Evolutionary conservation across 768 basidiomycete species (phyloP).

Genomic region (Trichaptum fuscoviolaceum): DNA sequence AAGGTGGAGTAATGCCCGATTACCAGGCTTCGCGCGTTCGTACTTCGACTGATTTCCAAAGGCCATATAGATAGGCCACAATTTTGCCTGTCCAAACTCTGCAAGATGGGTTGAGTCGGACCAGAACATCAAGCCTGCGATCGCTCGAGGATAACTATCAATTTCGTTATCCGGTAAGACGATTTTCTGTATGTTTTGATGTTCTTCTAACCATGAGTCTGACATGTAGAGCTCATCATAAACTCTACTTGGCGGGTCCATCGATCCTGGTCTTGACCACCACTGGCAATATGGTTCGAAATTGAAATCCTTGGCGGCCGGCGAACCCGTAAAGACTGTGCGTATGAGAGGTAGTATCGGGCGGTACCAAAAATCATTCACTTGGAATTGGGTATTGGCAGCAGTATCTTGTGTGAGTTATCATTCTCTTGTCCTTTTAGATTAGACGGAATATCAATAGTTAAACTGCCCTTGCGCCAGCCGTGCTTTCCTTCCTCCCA

Average conservation of each 20-base stretch:
- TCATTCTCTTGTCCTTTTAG: background rate
- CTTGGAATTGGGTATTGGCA: background rate
- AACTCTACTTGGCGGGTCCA: slow-evolving; percentile 1
- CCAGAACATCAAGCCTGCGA: slow-evolving; percentile 20
- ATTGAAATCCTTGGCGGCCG: background rate
- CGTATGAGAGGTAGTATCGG: background rate
- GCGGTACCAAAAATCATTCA: background rate
- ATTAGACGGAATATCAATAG: background rate
- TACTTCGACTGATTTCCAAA: slow-evolving; percentile 14
- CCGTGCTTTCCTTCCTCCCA: background rate
- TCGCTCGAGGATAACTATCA: slow-evolving; percentile 12
- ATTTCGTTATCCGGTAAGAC: slow-evolving; percentile 8
- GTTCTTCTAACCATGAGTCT: slow-evolving; percentile 17
- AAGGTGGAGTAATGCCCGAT: slow-evolving; percentile 17
- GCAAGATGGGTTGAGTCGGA: slow-evolving; percentile 22
- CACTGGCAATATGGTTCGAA: background rate
- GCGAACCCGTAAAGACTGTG: background rate
- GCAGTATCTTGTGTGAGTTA: background rate
- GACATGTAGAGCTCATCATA: slow-evolving; percentile 24
- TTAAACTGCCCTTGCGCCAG: background rate
- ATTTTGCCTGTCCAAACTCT: slow-evolving; percentile 11
- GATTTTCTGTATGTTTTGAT: slow-evolving; percentile 18
- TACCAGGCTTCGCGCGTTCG: slow-evolving; percentile 1
- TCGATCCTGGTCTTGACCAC: background rate
- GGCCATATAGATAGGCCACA: slow-evolving; percentile 15